These are phyloP conservation scores for Yamadazyma kanchanaburiensis DNA, from an alignment of 1,139 yeast genomes.

Conservation along the genomic window DNA sequence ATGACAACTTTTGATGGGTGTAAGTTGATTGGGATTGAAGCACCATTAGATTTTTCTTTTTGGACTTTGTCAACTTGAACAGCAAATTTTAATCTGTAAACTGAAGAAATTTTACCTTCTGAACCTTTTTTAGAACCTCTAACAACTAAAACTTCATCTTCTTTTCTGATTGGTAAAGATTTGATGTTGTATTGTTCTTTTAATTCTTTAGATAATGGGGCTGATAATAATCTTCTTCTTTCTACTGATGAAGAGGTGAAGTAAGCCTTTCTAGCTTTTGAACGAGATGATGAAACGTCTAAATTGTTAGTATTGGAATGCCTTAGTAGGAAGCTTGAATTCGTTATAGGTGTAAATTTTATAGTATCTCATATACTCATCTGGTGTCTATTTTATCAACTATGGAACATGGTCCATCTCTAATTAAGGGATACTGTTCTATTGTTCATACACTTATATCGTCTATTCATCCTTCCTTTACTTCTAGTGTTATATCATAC, in stretches of 20 bases:
- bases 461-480: too few relatives aligned
- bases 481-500: conserved; percentile 33
- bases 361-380: too few relatives aligned
- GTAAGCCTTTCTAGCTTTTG: conserved; percentile 99
- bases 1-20: conserved; percentile 99
- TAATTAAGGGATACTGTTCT: too few relatives aligned
- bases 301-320: conserved; percentile 11
- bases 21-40: conserved; percentile 94
- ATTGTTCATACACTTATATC: too few relatives aligned
- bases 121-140: conserved; percentile 99
- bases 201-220: conserved; percentile 99
- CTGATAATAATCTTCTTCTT: conserved; percentile 95
- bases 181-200: conserved; percentile 96
- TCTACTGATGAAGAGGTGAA: conserved; percentile 96
- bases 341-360: neutral
- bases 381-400: too few relatives aligned
- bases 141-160: conserved; percentile 91
- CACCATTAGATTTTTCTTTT: conserved; percentile 98
- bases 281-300: conserved; percentile 99
- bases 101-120: conserved; percentile 97
- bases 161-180: conserved; percentile 97
- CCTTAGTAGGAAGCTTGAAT: neutral
- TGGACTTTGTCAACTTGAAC: conserved; percentile 96
- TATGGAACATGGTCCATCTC: too few relatives aligned
- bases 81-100: conserved; percentile 98